Percentiles rank a stretch among this genome's conserved stretches.
These are phyloP conservation scores for Kodamaea lidongshanica DNA, from an alignment of 805 yeast genomes.

Conservation along the genomic window DNA sequence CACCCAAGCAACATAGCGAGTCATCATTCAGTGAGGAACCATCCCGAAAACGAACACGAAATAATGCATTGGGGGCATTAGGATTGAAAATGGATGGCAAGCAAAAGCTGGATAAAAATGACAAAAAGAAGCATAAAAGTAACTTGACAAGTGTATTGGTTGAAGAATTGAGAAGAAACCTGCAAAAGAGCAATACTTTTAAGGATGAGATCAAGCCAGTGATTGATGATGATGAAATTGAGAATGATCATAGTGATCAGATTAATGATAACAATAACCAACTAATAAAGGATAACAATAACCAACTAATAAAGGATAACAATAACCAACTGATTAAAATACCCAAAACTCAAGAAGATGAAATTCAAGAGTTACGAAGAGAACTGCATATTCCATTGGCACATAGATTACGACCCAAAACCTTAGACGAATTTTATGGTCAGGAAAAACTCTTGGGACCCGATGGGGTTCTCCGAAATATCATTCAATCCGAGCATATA, in stretches of 20 bases:
- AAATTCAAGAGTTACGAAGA: constrained; percentile 11
- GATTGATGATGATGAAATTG: no score
- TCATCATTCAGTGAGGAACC: constrained; percentile 3
- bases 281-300: no score
- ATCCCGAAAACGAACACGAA: constrained; percentile 8
- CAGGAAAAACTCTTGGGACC: constrained; percentile 37
- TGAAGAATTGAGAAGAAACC: constrained; percentile 29
- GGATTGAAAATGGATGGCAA: constrained; percentile 28
- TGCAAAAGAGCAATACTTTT: constrained; percentile 11
- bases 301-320: background rate
- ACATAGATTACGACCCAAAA: constrained; percentile 34
- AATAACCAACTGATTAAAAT: background rate
- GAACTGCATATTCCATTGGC: constrained; percentile 31
- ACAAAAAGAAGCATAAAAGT: constrained; percentile 15
- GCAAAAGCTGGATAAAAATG: constrained; percentile 12
- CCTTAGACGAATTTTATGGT: constrained; percentile 35
- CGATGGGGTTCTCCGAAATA: constrained; percentile 30
- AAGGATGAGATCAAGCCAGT: background rate
- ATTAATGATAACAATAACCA: no score
- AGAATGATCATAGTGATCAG: no score
- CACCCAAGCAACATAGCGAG: constrained; percentile 21
- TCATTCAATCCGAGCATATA: constrained; percentile 27
- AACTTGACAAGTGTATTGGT: constrained; percentile 28
- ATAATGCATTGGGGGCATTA: constrained; percentile 27
- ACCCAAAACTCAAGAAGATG: constrained; percentile 6